These are phyloP conservation scores for Linnemannia exigua DNA, from an alignment of 192 early-diverging fungal species.

Conservation along the genomic window DNA sequence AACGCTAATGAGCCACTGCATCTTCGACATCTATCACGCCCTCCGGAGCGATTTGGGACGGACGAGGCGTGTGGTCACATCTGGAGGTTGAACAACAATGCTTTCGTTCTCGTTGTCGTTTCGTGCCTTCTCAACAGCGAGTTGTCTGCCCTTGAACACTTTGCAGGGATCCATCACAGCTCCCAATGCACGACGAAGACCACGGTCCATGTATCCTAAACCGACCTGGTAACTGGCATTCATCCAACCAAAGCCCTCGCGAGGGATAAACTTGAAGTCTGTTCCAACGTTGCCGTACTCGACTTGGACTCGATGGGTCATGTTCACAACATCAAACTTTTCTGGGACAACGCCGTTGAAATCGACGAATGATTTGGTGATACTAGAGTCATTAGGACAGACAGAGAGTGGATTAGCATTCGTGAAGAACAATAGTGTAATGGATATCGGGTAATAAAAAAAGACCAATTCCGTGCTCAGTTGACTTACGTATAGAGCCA, in stretches of 20 bases:
- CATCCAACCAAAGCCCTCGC: conserved; percentile 99
- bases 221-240: conserved; percentile 92
- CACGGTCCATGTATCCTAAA: conserved; percentile 76
- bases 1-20: not conserved
- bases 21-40: not conserved
- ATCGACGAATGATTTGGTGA: conserved; percentile 95
- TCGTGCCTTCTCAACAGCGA: not conserved
- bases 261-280: conserved; percentile 91
- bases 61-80: conserved; percentile 31
- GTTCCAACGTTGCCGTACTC: conserved; percentile 96
- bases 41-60: conserved; percentile 21
- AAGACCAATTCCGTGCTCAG: too few species aligned
- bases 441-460: too few species aligned
- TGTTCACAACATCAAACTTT: conserved; percentile 95
- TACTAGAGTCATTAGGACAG: conserved; percentile 41
- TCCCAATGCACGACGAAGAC: conserved; percentile 83
- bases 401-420: not conserved
- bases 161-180: conserved; percentile 29
- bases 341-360: conserved; percentile 97
- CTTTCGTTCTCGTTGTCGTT: not conserved
- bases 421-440: not conserved
- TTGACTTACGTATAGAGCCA: conserved; percentile 86
- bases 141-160: conserved; percentile 7
- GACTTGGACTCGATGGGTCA: conserved; percentile 90
- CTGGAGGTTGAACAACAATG: conserved; percentile 15